These are phyloP conservation scores for Beauveria asiatica DNA, from an alignment of 2,329 filamentous ascomycete genomes.

Conservation along the genomic window DNA sequence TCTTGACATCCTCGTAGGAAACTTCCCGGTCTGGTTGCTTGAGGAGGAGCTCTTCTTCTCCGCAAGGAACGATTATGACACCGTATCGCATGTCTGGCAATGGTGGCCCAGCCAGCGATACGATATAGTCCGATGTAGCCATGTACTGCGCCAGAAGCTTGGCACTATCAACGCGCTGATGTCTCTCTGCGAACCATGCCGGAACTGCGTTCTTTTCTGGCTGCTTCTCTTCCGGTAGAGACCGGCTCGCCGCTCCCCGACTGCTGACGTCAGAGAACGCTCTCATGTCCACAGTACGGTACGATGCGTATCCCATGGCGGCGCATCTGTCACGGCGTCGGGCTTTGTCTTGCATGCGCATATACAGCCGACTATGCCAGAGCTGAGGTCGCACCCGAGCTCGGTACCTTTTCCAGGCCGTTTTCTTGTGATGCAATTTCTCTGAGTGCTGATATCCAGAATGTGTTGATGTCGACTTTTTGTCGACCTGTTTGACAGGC, in stretches of 20 bases:
- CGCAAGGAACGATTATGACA: background rate
- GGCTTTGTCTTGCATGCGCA: no score
- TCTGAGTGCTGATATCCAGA: no score
- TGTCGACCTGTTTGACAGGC: no score
- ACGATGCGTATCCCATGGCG: no score
- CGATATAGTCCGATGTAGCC: background rate
- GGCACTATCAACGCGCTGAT: background rate
- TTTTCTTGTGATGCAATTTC: no score
- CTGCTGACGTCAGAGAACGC: background rate
- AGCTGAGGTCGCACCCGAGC: no score
- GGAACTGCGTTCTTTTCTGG: background rate
- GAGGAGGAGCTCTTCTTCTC: background rate
- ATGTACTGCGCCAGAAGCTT: background rate
- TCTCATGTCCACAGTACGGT: no score
- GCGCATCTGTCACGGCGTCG: no score
- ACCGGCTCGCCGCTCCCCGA: background rate
- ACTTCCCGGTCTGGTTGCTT: background rate
- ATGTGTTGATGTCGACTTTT: no score
- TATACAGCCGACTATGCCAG: no score
- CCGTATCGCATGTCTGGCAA: background rate
- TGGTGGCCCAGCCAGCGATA: background rate
- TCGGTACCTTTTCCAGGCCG: no score
- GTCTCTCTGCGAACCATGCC: background rate
- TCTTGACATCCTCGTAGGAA: background rate
- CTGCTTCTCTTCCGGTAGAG: background rate